Evolutionary conservation across 345 rosid genomes (phyloP).

Genomic region (Raphanus raphanistrum): DNA sequence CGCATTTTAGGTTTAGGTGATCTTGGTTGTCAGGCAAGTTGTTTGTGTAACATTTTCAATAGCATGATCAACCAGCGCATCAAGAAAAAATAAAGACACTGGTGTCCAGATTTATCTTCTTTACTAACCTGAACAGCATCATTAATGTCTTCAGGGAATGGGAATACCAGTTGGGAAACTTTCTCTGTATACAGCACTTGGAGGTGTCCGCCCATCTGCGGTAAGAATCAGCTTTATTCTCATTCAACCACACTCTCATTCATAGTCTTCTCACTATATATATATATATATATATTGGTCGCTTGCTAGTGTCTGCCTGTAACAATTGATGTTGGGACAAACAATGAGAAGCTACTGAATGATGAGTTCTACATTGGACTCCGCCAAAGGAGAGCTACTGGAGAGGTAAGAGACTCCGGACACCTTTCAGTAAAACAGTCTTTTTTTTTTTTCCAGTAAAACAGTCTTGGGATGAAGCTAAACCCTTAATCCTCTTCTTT

Average conservation of each 20-base stretch:
- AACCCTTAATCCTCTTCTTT: not conserved
- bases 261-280: not conserved
- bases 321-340: not conserved
- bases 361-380: conserved; percentile 1
- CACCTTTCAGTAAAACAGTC: not conserved
- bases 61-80: not conserved
- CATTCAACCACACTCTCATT: not conserved
- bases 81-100: too few relatives aligned
- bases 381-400: not conserved
- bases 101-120: too few relatives aligned
- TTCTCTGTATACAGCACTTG: not conserved
- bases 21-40: not conserved
- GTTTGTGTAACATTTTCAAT: not conserved
- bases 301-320: not conserved
- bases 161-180: conserved; percentile 1
- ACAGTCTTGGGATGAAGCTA: not conserved
- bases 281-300: not conserved
- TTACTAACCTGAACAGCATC: too few relatives aligned
- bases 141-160: not conserved
- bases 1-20: not conserved
- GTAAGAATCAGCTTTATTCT: not conserved
- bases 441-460: too few relatives aligned
- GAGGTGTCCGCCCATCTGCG: not conserved
- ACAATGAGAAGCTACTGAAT: not conserved
- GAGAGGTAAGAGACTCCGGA: too few relatives aligned